Evolutionary conservation across 2,329 filamentous ascomycete species (phyloP), one percentile per base, ranked within the genome.

Genomic region (Epichloe coenophiala): DNA sequence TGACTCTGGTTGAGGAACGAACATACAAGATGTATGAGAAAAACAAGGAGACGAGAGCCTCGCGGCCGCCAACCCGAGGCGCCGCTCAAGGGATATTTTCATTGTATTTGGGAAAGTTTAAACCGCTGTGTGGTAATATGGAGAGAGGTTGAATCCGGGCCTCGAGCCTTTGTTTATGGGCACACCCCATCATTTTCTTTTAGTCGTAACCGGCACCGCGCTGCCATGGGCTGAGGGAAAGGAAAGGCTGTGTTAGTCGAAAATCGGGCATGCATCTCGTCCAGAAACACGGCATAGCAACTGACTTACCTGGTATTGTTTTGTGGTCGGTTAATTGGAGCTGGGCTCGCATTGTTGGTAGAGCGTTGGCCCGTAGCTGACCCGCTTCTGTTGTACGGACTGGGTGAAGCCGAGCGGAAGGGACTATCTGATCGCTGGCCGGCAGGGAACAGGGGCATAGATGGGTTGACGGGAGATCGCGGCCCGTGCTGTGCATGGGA

Each of bases 201-300:
- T 70, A 64, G 19, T 72, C 69, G 55, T 72, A 72, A 40, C 69
- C 69, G 44, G 69, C 69, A 53, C 69, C 69, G 53, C 69, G 69
- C 56, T 72, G 69, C 69, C 69, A 72, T 27, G 69, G 69, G 57
- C 69, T 71, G 45, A 51, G 27, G 39, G 23, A 27, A 17, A 17
- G 23, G 17, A 9, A n/a, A n/a, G 12, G 21, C 13, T 27, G 12
- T n/a, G 50, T 59, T 54, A 60, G 61, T 36, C 49, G 51, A 49
- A n/a, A 17, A 5, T 31, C 8, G 27, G 27, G 27, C 27, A 31
- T 11, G 8, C 27, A 31, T 31, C 27, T 31, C 27, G 9, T 31
- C 27, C 9, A 11, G 27, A 11, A 31, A 31, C 8, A 31, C 27
- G 27, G 27, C 8, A 11, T 31, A 31, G 8, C 9, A 31, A 31